phyloP scores from a whole-genome alignment of 352 stramenopile genomes.

The Globisporangium perplexum region DNA sequence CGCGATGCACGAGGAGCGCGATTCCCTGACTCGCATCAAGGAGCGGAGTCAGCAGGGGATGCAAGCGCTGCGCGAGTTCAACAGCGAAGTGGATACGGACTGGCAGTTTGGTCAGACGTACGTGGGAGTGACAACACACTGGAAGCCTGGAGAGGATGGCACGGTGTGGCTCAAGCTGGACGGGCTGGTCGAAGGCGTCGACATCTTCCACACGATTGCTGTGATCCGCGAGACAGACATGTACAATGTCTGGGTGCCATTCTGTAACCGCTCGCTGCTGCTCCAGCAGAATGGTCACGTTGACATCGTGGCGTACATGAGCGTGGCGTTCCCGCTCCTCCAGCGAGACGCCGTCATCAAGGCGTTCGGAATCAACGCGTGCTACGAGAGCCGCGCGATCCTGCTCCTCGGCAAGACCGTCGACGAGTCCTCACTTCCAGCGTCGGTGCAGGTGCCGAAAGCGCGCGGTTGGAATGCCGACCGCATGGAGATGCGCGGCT shows the following conservation, averaged over 20 bases:
- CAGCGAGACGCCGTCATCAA: constrained; percentile 64
- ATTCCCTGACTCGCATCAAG: constrained; percentile 52
- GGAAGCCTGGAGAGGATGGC: constrained; percentile 66
- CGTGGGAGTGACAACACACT: constrained; percentile 72
- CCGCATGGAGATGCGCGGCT: constrained; percentile 68
- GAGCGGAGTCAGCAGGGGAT: constrained; percentile 38
- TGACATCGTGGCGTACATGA: constrained; percentile 62
- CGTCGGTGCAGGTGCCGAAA: constrained; percentile 35
- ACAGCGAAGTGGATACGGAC: constrained; percentile 45
- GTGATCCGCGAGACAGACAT: constrained; percentile 82
- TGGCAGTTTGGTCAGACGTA: constrained; percentile 78
- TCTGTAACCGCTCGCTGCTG: constrained; percentile 63
- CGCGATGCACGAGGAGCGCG: constrained; percentile 48
- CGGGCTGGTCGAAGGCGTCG: constrained; percentile 64
- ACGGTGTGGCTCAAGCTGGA: constrained; percentile 83
- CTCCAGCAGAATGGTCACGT: constrained; percentile 46
- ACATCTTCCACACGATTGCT: constrained; percentile 78
- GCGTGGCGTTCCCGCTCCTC: constrained; percentile 64
- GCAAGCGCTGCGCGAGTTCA: constrained; percentile 65
- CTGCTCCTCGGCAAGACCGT: constrained; percentile 60
- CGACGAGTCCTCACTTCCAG: constrained; percentile 24
- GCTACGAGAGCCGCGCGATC: constrained; percentile 69
- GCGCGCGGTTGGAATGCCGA: constrained; percentile 63
- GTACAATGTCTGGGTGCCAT: constrained; percentile 67
- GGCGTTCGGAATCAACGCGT: constrained; percentile 74